Conservation (phyloP, 1,139 yeast genomes). For the Eremothecium cymbalariae region DNA sequence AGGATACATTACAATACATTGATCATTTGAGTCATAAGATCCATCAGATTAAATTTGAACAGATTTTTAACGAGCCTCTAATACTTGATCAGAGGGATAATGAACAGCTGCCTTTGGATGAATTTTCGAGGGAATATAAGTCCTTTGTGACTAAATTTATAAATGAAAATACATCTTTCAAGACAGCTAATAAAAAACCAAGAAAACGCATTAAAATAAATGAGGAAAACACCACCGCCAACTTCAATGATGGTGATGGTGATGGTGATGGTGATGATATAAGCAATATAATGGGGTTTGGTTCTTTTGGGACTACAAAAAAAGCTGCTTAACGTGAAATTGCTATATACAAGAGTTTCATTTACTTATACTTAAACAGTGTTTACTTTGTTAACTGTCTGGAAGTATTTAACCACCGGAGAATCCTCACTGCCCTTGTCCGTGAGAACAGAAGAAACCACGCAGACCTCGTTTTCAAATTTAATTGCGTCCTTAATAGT, state of each 20-base stretch:
- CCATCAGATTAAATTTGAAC: slow-evolving; percentile 40
- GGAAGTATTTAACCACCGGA: slow-evolving; percentile 48
- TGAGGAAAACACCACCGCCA: slow-evolving; percentile 17
- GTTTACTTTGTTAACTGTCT: slow-evolving; percentile 45
- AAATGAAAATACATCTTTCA: slow-evolving; percentile 11
- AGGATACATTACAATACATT: slow-evolving; percentile 71
- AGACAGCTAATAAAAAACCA: slow-evolving; percentile 33
- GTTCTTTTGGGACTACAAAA: slow-evolving; percentile 38
- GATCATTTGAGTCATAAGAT: slow-evolving; percentile 76
- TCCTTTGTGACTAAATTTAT: slow-evolving; percentile 22
- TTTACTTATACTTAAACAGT: slow-evolving; percentile 7
- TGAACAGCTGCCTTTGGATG: slow-evolving; percentile 32
- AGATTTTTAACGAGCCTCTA: slow-evolving; percentile 27
- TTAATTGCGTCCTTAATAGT: slow-evolving; percentile 54
- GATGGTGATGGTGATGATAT: slow-evolving; percentile 31
- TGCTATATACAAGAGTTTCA: slow-evolving; percentile 6
- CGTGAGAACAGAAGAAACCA: slow-evolving; percentile 36
- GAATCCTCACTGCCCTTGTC: slow-evolving; percentile 29
- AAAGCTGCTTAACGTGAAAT: slow-evolving; percentile 15
- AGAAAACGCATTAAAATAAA: slow-evolving; percentile 28
- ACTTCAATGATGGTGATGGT: slow-evolving; percentile 9
- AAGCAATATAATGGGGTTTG: slow-evolving; percentile 51
- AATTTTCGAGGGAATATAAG: slow-evolving; percentile 29
- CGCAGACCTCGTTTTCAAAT: slow-evolving; percentile 34
- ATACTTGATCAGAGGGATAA: slow-evolving; percentile 30